Evolutionary conservation across 192 early-diverging fungal genomes (phyloP), one percentile per base, ranked within the genome.

Genomic region (Coemansia sp.): DNA sequence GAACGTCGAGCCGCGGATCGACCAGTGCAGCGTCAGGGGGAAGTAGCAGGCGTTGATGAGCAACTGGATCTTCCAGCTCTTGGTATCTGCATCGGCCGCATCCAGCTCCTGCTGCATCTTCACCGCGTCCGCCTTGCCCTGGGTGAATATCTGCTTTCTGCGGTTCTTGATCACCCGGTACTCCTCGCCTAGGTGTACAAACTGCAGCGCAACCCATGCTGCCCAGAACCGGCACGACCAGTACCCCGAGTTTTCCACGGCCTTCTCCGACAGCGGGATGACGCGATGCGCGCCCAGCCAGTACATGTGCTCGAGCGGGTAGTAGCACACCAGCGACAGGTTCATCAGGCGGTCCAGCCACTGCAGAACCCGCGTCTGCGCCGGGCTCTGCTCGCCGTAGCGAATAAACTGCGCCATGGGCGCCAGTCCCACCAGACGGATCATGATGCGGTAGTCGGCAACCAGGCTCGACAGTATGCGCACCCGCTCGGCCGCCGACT

Each of bases 201-300:
- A 95, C 74, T 98, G 90, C 53, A 98, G 67, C 9, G 88, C 79
- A 0, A 95, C 92, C 79, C 94, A 95, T 19, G 78, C 81, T 0
- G 93, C 95, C 95, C 95, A 98, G 85, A 94, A 94, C 25, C 95
- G 81, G 62, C 95, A 98, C 45, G 84, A 87, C 95, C 95, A 98
- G 53, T 93, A 87, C 19, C 87, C 87, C 44, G 94, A 81, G 28
- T 75, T 69, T 58, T 93, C 88, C 27, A 86, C 83, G 20, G 82
- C 83, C 26, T 81, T 78, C 34, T 87, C 84, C 8, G 85, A 75
- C 43, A 95, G 67, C 17, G 84, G 79, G 40, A 96, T 84, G 15
- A 96, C 79, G 40, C 89, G 80, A 58, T 98, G 91, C 20, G 84
- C 80, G 6, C 83, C 90, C 44, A 98, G 80, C 91, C 92, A 98